phyloP scores from a whole-genome alignment of 306 rosid species.

The Acacia melanoxylon region DNA sequence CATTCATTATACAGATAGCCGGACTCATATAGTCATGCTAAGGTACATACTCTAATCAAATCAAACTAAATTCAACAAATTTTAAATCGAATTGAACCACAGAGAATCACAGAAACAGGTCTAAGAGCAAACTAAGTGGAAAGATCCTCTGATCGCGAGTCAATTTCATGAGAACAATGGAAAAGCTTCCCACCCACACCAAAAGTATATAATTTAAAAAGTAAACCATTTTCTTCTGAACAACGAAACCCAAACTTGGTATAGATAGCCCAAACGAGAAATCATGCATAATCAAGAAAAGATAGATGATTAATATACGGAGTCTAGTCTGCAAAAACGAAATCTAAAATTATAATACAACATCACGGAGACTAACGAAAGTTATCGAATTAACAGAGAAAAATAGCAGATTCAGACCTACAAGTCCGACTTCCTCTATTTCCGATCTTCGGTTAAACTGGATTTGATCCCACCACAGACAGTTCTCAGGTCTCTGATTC shows the following conservation, averaged over 20 bases:
- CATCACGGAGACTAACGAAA: neutral
- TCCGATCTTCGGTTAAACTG: neutral
- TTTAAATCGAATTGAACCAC: neutral
- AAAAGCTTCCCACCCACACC: neutral
- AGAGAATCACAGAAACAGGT: neutral
- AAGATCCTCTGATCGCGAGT: neutral
- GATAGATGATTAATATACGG: neutral
- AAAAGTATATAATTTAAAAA: neutral
- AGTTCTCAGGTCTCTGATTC: slow-evolving; percentile 1
- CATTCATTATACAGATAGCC: neutral
- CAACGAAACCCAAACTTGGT: neutral
- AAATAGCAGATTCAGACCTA: neutral
- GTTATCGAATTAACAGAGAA: neutral
- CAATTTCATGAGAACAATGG: neutral
- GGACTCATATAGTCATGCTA: neutral
- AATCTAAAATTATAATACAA: neutral
- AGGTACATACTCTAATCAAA: neutral
- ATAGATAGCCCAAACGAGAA: neutral
- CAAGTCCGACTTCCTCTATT: neutral
- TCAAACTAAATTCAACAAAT: neutral
- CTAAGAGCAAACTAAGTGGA: neutral
- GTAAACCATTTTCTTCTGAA: neutral
- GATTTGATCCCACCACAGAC: neutral
- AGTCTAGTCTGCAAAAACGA: neutral
- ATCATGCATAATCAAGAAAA: neutral